A percentile compares a stretch with the other conserved stretches of the same genome.
These are phyloP conservation scores for Orbilia quercus DNA, from an alignment of 2,329 filamentous ascomycete genomes.

Conservation along the genomic window DNA sequence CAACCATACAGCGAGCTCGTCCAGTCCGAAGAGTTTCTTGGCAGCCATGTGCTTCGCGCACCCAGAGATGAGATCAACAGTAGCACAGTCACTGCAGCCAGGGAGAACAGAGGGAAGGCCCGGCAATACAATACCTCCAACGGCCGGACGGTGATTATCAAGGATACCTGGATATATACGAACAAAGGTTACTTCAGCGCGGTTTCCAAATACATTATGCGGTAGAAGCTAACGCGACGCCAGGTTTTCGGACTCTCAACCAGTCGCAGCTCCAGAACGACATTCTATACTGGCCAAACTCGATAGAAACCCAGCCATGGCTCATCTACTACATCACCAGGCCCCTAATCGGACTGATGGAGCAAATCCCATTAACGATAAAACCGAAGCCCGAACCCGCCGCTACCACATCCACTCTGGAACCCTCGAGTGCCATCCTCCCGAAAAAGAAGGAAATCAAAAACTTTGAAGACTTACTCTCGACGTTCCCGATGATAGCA, in stretches of 20 bases:
- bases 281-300: slow-evolving; percentile 86
- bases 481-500: slow-evolving; percentile 93
- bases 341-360: slow-evolving; percentile 84
- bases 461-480: slow-evolving; percentile 87
- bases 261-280: slow-evolving; percentile 89
- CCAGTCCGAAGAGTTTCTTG: slow-evolving; percentile 91
- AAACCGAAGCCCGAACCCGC: slow-evolving; percentile 52
- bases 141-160: slow-evolving; percentile 90
- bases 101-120: slow-evolving; percentile 89
- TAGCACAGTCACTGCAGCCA: slow-evolving; percentile 67
- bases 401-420: slow-evolving; percentile 1
- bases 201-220: background rate
- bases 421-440: slow-evolving; percentile 62
- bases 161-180: slow-evolving; percentile 90
- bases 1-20: slow-evolving; percentile 81
- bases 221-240: slow-evolving; percentile 20
- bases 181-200: slow-evolving; percentile 80
- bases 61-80: slow-evolving; percentile 67
- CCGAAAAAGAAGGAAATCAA: slow-evolving; percentile 87
- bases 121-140: slow-evolving; percentile 95
- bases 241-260: slow-evolving; percentile 89
- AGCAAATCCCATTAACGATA: slow-evolving; percentile 64
- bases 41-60: slow-evolving; percentile 93
- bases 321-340: slow-evolving; percentile 95
- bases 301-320: slow-evolving; percentile 91